phyloP scores from a whole-genome alignment of 805 yeast species.

The Yarrowia sp. region DNA sequence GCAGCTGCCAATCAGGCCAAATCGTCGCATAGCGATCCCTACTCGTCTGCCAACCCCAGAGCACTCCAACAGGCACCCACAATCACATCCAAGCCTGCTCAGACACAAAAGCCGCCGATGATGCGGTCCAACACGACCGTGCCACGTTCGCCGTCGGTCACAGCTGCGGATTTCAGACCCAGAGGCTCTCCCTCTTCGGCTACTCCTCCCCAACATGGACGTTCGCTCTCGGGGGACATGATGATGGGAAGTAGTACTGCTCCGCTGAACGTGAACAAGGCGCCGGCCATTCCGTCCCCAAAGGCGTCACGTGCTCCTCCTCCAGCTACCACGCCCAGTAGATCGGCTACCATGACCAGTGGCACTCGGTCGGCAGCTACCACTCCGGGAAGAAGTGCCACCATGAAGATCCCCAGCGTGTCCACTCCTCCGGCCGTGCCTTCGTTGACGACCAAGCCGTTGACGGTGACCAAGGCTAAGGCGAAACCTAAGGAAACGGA shows the following conservation, averaged over 20 bases:
- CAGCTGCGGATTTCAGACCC: constrained; percentile 11
- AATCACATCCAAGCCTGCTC: constrained; percentile 15
- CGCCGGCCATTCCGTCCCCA: not conserved
- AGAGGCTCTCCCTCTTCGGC: constrained; percentile 1
- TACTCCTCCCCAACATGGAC: not conserved
- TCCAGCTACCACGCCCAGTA: not conserved
- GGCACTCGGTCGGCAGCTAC: constrained; percentile 7
- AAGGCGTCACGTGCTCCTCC: not conserved
- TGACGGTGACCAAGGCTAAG: constrained; percentile 11
- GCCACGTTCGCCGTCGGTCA: constrained; percentile 11
- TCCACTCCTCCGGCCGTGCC: constrained; percentile 10
- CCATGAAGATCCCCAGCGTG: constrained; percentile 14
- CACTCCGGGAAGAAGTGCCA: constrained; percentile 19
- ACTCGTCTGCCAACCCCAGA: not conserved
- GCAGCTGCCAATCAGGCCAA: constrained; percentile 5
- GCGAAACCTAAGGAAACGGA: constrained; percentile 7
- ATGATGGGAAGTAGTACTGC: constrained; percentile 5
- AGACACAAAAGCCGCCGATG: constrained; percentile 20
- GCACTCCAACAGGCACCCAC: constrained; percentile 1
- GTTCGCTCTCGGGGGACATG: constrained; percentile 19
- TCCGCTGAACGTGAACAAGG: constrained; percentile 14
- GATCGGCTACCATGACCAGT: constrained; percentile 3
- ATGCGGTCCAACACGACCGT: constrained; percentile 33
- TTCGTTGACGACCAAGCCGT: constrained; percentile 15
- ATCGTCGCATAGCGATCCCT: constrained; percentile 16